Conservation (phyloP, 1,139 yeast genomes). For the Kodamaea ohmeri region DNA sequence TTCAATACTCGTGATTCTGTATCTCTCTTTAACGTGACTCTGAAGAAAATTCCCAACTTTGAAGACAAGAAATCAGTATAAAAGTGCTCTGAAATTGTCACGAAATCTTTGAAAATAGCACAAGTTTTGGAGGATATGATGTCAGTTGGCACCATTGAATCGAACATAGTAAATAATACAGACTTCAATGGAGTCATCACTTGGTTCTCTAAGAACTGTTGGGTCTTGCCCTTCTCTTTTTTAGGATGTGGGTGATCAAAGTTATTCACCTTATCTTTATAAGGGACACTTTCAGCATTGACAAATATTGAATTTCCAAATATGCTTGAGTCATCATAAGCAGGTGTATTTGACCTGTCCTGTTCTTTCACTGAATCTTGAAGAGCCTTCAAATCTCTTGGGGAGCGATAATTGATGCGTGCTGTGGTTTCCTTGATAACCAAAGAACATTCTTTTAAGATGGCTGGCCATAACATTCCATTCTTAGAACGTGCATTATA, state of each 20-base stretch:
- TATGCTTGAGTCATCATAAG: slow-evolving; percentile 21
- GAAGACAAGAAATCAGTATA: slow-evolving; percentile 16
- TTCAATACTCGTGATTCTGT: slow-evolving; percentile 59
- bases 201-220: slow-evolving; percentile 14
- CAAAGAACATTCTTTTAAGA: slow-evolving; percentile 57
- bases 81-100: slow-evolving; percentile 7
- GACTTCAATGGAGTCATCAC: slow-evolving; percentile 17
- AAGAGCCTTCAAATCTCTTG: slow-evolving; percentile 32
- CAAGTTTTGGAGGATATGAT: background rate
- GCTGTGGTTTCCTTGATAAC: slow-evolving; percentile 48
- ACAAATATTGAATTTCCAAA: slow-evolving; percentile 30
- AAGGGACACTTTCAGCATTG: background rate
- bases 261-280: background rate
- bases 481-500: slow-evolving; percentile 47
- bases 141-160: background rate
- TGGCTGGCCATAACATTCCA: slow-evolving; percentile 53
- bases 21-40: slow-evolving; percentile 50
- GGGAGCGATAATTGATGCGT: slow-evolving; percentile 37
- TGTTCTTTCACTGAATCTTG: slow-evolving; percentile 18
- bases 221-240: slow-evolving; percentile 8
- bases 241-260: background rate
- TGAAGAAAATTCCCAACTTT: slow-evolving; percentile 44
- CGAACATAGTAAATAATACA: slow-evolving; percentile 1
- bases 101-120: background rate
- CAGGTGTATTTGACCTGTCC: slow-evolving; percentile 16